Evolutionary conservation across 2,329 filamentous ascomycete species (phyloP), one percentile per base, ranked within the genome.

Genomic region (Fusarium brevicatenulatum): DNA sequence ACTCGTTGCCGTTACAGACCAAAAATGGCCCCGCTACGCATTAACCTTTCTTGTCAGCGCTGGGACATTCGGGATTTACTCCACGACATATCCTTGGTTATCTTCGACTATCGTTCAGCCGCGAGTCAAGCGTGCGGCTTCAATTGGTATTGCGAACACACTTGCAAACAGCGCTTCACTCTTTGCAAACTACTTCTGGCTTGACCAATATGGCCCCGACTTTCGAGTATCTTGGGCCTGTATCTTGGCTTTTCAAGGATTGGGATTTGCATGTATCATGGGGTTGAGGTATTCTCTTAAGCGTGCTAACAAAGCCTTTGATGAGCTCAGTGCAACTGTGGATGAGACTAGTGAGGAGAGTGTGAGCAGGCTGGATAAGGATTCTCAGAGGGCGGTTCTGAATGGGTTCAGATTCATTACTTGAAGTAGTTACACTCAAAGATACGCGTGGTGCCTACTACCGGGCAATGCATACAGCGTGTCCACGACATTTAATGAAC

Each of bases 391-490:
- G 21, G 34, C 49, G 18, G 32, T 53, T 37, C 23, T 37, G 4
- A 53, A 37, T 11, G 49, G 23, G 3, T 53, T 53, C 7, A 28
- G 23, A 19, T 53, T 53, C 19, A 53, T 53, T 25, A 37, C 49
- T 1, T 53, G 21, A 1, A 37, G 4, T 9, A 6, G 6, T 25
- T 12, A 18, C 7, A 21, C 6, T 1, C 4, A 5, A 12, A n/a
- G 46, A 32, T 15, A 10, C 7, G 3, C 4, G 2, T 28, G 16
- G 2, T 28, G 16, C 21, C 10, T 1, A 32, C 3, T 7, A 18
- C 7, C 3, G 4, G 11, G 7, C 13, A 11, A 49, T 32, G 2
- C 9, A 0, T 9, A 30, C 3, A 32, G 3, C 15, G 28, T 32
- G 10, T n/a, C 21, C 0, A 9, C 8, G 9, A 12, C 1, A 19